Evolutionary conservation across 2,329 filamentous ascomycete genomes (phyloP).

Genomic region (Ophiostoma perfectum): DNA sequence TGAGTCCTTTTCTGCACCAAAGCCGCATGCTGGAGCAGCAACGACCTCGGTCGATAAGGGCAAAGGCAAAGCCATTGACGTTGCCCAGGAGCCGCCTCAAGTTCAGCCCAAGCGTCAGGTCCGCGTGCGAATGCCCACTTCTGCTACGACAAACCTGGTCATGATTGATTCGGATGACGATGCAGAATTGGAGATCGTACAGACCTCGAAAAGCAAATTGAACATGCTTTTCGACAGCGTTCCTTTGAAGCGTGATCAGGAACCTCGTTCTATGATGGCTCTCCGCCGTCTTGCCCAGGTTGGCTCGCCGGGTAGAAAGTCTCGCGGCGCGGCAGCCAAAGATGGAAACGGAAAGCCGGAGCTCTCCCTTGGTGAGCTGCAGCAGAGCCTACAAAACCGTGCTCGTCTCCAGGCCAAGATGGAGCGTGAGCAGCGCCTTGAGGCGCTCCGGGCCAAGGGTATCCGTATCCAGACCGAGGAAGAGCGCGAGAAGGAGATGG

Average conservation of each 20-base stretch:
- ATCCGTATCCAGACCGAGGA: slow-evolving; percentile 78
- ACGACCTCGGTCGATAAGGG: slow-evolving; percentile 45
- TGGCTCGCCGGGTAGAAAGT: slow-evolving; percentile 50
- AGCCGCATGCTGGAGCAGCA: not conserved
- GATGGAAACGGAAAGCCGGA: slow-evolving; percentile 16
- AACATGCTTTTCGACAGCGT: slow-evolving; percentile 65
- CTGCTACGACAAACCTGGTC: slow-evolving; percentile 38
- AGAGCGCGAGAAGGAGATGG: slow-evolving; percentile 75
- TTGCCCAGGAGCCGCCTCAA: slow-evolving; percentile 28
- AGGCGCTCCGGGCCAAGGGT: slow-evolving; percentile 71
- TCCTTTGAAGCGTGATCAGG: slow-evolving; percentile 57
- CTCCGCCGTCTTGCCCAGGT: slow-evolving; percentile 72
- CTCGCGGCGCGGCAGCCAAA: slow-evolving; percentile 21
- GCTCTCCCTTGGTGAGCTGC: slow-evolving; percentile 49
- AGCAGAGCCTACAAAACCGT: slow-evolving; percentile 55
- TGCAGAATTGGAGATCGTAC: slow-evolving; percentile 60
- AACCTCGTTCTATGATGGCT: slow-evolving; percentile 58
- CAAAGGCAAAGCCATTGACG: slow-evolving; percentile 48
- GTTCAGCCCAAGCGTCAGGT: slow-evolving; percentile 42
- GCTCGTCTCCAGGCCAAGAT: slow-evolving; percentile 74
- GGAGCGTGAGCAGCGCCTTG: slow-evolving; percentile 71
- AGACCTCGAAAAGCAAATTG: slow-evolving; percentile 46
- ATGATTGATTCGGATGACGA: slow-evolving; percentile 40
- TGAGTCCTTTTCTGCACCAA: not conserved
- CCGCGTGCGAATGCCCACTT: slow-evolving; percentile 43